Conservation (phyloP, 306 rosid species). For the Glycine latifolia region DNA sequence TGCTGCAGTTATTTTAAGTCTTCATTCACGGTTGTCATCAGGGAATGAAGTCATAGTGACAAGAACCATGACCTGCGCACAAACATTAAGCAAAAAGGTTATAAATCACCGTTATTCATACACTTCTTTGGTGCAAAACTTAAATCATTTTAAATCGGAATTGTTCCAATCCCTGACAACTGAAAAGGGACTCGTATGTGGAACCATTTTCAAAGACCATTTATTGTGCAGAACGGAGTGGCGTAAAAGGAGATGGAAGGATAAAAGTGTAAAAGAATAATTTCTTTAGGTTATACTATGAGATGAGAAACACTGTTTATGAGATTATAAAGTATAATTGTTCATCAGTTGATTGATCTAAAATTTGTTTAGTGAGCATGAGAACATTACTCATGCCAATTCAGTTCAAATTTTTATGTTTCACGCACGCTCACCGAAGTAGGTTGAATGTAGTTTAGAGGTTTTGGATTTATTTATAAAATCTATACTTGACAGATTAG, state of each 20-base stretch:
- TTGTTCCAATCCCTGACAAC: too few relatives aligned
- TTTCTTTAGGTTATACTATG: too few relatives aligned
- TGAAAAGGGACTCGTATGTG: too few relatives aligned
- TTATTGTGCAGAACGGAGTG: too few relatives aligned
- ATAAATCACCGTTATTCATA: background rate
- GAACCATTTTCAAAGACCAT: background rate
- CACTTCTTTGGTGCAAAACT: too few relatives aligned
- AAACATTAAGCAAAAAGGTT: slow-evolving; percentile 20
- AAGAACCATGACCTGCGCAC: slow-evolving; percentile 67
- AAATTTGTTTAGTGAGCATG: background rate
- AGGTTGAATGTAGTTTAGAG: background rate
- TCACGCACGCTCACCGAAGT: background rate
- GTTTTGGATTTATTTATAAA: background rate
- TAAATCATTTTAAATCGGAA: too few relatives aligned
- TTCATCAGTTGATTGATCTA: background rate
- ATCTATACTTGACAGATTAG: background rate
- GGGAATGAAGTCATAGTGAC: slow-evolving; percentile 64
- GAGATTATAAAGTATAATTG: too few relatives aligned
- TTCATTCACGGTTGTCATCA: slow-evolving; percentile 37
- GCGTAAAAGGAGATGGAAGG: too few relatives aligned
- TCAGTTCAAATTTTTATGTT: background rate
- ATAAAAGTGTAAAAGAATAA: too few relatives aligned
- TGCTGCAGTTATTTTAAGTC: slow-evolving; percentile 26
- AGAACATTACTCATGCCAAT: background rate
- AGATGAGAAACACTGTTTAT: too few relatives aligned